phyloP scores from a whole-genome alignment of 148 eudicot species.

The Rhododendron griersonianum region DNA sequence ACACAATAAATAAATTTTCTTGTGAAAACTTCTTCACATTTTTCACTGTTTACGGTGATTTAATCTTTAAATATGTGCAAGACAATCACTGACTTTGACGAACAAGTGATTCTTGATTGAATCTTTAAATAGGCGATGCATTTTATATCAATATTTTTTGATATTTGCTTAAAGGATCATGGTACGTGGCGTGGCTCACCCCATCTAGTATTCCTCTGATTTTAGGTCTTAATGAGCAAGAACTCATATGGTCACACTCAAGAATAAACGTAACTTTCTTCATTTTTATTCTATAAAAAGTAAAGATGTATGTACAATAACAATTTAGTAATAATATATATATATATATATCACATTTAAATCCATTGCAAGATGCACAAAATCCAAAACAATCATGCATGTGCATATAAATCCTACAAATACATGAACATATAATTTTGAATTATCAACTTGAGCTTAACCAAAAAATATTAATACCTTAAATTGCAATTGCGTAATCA shows the following conservation, averaged over 20 bases:
- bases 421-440: background rate
- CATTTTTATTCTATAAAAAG: background rate
- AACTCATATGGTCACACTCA: background rate
- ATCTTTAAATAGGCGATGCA: background rate
- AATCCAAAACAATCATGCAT: background rate
- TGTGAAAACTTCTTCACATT: background rate
- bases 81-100: background rate
- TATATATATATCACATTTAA: background rate
- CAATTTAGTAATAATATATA: background rate
- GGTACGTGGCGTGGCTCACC: background rate
- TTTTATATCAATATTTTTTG: background rate
- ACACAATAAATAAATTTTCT: background rate
- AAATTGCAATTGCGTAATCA: background rate
- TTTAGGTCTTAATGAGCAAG: background rate
- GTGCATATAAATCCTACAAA: background rate
- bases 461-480: background rate
- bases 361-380: background rate
- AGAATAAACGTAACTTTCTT: background rate
- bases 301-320: background rate
- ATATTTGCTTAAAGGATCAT: background rate
- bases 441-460: background rate
- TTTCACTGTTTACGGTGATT: background rate
- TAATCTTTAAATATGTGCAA: background rate
- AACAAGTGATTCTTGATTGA: background rate
- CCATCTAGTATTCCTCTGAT: background rate